Evolutionary conservation across 208 protist genomes (phyloP).

Genomic region (Naegleria lovaniensis): DNA sequence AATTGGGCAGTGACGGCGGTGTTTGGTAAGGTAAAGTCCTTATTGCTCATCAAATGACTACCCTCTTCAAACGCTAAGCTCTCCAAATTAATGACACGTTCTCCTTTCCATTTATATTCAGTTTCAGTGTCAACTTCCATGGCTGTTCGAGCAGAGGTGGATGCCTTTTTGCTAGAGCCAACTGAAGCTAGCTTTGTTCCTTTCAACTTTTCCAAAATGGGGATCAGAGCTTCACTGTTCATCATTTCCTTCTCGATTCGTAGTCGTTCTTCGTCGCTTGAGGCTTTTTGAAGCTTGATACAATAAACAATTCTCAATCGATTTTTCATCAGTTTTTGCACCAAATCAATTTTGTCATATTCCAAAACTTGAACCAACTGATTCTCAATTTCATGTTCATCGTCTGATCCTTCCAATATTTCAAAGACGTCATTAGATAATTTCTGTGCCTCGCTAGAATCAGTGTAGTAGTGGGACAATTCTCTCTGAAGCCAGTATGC

Average conservation of each 20-base stretch:
- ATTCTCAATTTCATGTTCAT: conserved; percentile 68
- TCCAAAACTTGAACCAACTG: conserved; percentile 61
- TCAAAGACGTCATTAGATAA: conserved; percentile 61
- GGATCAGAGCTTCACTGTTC: conserved; percentile 15
- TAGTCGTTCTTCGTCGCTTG: conserved; percentile 52
- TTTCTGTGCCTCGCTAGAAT: conserved; percentile 57
- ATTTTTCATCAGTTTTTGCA: conserved; percentile 56
- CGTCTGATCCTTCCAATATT: conserved; percentile 48
- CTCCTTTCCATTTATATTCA: conserved; percentile 7
- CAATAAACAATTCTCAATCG: conserved; percentile 54
- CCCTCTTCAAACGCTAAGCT: conserved; percentile 66
- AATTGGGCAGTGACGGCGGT: conserved; percentile 31
- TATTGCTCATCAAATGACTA: conserved; percentile 77
- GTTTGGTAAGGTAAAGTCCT: conserved; percentile 53
- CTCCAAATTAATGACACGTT: conserved; percentile 65
- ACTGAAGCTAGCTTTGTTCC: background rate
- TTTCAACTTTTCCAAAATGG: conserved; percentile 41
- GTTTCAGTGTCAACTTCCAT: background rate
- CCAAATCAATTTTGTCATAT: conserved; percentile 76
- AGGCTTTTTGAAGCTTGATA: conserved; percentile 51
- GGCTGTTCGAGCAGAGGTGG: background rate
- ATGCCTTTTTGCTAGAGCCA: background rate
- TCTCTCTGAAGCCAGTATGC: conserved; percentile 80
- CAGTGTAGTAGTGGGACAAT: conserved; percentile 48
- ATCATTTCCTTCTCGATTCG: conserved; percentile 64